Conservation (phyloP, 768 basidiomycete genomes). For the Chalciporus piperatus region DNA sequence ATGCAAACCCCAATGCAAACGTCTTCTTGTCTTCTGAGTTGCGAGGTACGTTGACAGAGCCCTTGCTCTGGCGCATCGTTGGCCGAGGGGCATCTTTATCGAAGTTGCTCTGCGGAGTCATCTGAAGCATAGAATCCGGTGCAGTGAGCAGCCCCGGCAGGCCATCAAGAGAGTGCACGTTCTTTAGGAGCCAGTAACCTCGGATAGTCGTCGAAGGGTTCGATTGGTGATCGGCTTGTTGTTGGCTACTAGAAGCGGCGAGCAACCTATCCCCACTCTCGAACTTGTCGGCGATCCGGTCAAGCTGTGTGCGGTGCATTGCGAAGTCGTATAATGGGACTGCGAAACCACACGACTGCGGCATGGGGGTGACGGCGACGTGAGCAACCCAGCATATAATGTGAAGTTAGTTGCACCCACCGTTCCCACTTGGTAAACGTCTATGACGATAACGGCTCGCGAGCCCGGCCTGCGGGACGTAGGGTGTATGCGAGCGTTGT, state of each 20-base stretch:
- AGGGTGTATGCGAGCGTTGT: constrained; percentile 48
- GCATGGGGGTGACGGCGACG: too few species aligned
- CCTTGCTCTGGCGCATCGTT: too few species aligned
- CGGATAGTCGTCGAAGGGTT: constrained; percentile 40
- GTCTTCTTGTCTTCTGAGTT: too few species aligned
- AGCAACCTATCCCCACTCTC: constrained; percentile 40
- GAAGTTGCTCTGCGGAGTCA: too few species aligned
- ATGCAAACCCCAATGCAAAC: too few species aligned
- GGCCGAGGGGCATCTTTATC: too few species aligned
- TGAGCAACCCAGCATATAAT: background rate
- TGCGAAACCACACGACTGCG: constrained; percentile 66
- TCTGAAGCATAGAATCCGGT: constrained; percentile 16
- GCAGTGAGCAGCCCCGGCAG: constrained; percentile 45
- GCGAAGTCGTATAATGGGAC: constrained; percentile 63
- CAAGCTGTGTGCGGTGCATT: constrained; percentile 52
- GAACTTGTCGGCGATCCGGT: constrained; percentile 36
- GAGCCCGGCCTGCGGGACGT: constrained; percentile 54
- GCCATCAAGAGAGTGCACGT: constrained; percentile 56
- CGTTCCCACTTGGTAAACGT: constrained; percentile 55
- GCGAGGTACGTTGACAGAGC: too few species aligned
- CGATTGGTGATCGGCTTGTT: background rate
- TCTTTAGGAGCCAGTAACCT: constrained; percentile 50
- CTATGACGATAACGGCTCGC: constrained; percentile 56
- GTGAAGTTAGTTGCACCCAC: constrained; percentile 29
- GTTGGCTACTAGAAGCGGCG: constrained; percentile 1